Conservation (phyloP, 331 rosid genomes). For the Acacia concinna region DNA sequence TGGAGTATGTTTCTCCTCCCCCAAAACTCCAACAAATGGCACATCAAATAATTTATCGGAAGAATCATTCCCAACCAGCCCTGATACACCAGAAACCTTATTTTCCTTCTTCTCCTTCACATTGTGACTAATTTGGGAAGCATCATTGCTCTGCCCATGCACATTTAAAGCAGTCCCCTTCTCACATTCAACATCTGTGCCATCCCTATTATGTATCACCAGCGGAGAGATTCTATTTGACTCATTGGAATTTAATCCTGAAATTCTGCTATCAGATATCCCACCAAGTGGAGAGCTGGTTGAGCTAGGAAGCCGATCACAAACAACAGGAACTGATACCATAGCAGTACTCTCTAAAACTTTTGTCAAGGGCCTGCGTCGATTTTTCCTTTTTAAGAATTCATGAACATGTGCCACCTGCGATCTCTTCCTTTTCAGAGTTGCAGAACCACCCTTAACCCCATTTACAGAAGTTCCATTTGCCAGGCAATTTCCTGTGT, state of each 20-base stretch:
- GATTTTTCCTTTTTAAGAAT: conserved; percentile 57
- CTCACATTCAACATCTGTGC: conserved; percentile 46
- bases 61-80: conserved; percentile 38
- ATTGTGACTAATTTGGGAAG: conserved; percentile 37
- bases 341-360: conserved; percentile 74
- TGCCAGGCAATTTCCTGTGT: conserved; percentile 40
- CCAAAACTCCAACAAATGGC: conserved; percentile 48
- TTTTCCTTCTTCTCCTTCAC: conserved; percentile 58
- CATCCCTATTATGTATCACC: conserved; percentile 32
- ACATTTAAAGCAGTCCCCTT: conserved; percentile 43
- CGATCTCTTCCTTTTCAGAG: conserved; percentile 61
- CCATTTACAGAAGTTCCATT: conserved; percentile 56
- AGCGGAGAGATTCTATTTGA: conserved; percentile 38
- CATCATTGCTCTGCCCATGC: conserved; percentile 36
- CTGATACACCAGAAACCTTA: conserved; percentile 41
- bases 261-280: conserved; percentile 45
- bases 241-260: conserved; percentile 44
- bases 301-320: conserved; percentile 54
- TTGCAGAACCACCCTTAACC: conserved; percentile 41
- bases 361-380: conserved; percentile 66
- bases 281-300: conserved; percentile 45
- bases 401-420: conserved; percentile 59
- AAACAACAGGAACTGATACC: conserved; percentile 58
- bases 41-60: conserved; percentile 50
- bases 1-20: conserved; percentile 46